phyloP scores from a whole-genome alignment of 371 early-diverging fungal genomes.

The Mortierella sp. region DNA sequence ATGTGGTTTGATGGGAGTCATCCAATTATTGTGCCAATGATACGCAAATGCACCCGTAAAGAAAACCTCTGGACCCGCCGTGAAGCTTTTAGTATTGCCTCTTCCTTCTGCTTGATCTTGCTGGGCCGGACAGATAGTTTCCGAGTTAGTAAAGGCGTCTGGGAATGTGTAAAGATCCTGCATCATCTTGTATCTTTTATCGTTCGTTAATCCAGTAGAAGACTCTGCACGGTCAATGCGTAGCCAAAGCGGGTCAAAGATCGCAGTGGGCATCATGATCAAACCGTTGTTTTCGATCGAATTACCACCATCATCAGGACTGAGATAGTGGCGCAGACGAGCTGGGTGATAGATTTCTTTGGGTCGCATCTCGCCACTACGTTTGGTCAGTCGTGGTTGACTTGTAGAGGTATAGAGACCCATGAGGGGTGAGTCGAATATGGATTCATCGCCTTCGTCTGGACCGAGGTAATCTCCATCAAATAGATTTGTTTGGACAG shows the following conservation, averaged over 20 bases:
- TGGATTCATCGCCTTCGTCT: constrained; percentile 6
- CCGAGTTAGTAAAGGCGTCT: constrained; percentile 25
- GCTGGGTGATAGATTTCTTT: constrained; percentile 45
- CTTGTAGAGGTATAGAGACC: background rate
- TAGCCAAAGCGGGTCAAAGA: constrained; percentile 58
- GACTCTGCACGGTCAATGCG: constrained; percentile 36
- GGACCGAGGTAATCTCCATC: background rate
- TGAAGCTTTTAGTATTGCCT: constrained; percentile 12
- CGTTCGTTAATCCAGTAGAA: constrained; percentile 16
- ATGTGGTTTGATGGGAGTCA: constrained; percentile 16
- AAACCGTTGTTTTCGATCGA: constrained; percentile 39
- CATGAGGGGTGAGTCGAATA: constrained; percentile 1
- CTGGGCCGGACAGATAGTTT: constrained; percentile 18
- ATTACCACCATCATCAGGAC: constrained; percentile 15
- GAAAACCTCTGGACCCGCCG: constrained; percentile 44
- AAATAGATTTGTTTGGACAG: background rate
- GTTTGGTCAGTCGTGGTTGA: constrained; percentile 17
- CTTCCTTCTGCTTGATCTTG: background rate
- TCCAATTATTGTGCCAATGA: constrained; percentile 50
- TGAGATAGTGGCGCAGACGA: constrained; percentile 38
- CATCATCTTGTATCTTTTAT: constrained; percentile 24
- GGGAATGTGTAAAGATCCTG: constrained; percentile 21
- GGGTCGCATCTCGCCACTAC: constrained; percentile 36
- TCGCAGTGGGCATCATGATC: constrained; percentile 42
- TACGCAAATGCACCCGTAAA: constrained; percentile 41